phyloP scores from a whole-genome alignment of 1,284 basidiomycete species.

The Rhodotorula sp. region DNA sequence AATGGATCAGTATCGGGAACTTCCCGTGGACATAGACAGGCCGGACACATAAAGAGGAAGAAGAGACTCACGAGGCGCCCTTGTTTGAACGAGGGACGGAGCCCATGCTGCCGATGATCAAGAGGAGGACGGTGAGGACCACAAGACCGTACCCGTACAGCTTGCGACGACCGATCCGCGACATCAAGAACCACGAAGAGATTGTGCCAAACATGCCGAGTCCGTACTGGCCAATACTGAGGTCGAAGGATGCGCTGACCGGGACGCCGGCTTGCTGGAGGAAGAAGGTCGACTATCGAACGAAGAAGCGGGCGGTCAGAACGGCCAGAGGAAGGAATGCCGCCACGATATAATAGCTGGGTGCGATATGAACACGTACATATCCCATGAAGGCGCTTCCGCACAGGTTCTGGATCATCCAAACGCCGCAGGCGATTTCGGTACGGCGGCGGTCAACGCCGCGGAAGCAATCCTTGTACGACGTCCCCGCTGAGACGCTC shows the following conservation, averaged over 20 bases:
- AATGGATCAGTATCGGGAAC: constrained; percentile 47
- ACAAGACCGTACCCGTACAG: constrained; percentile 55
- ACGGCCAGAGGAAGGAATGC: no score
- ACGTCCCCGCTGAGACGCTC: constrained; percentile 47
- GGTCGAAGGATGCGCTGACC: neutral
- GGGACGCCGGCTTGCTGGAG: constrained; percentile 53
- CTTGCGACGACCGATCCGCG: constrained; percentile 51
- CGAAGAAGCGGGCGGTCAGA: neutral
- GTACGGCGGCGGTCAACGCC: constrained; percentile 53
- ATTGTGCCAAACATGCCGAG: constrained; percentile 51
- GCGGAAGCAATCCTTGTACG: constrained; percentile 55
- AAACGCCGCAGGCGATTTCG: constrained; percentile 49
- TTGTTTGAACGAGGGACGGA: neutral
- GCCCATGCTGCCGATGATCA: constrained; percentile 55
- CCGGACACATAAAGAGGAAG: neutral
- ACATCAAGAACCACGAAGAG: constrained; percentile 53
- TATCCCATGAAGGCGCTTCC: constrained; percentile 37
- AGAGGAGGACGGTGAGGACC: constrained; percentile 52
- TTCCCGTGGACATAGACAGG: no score
- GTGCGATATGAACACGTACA: neutral
- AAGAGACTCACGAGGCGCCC: neutral
- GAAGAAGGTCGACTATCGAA: constrained; percentile 44
- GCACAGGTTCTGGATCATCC: constrained; percentile 42
- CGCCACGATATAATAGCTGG: no score
- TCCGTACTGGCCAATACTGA: constrained; percentile 48